These are phyloP conservation scores for Rosa multiflora DNA, from an alignment of 306 rosid genomes.

Conservation along the genomic window DNA sequence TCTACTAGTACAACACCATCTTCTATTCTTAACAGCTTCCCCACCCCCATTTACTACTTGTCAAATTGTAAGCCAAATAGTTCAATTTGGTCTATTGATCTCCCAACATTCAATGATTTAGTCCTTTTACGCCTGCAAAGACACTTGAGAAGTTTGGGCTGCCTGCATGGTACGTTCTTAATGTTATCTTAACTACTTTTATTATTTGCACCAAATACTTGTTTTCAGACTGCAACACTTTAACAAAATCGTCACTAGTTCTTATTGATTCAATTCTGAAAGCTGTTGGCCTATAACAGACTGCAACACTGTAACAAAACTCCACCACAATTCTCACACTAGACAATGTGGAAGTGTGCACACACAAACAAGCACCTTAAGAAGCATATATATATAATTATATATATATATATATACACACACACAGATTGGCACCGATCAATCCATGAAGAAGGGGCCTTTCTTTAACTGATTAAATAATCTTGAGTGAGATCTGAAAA, in stretches of 20 bases:
- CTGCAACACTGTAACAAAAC: background rate
- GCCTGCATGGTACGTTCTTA: background rate
- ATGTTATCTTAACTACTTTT: background rate
- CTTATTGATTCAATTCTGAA: background rate
- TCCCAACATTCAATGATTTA: background rate
- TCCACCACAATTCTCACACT: background rate
- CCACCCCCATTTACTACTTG: background rate
- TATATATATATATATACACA: too few relatives aligned
- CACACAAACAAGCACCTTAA: background rate
- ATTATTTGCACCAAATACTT: background rate
- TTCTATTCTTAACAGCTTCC: background rate
- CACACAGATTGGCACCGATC: background rate
- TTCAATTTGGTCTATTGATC: background rate
- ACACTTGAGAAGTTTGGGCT: constrained; percentile 1
- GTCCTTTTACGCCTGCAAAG: background rate
- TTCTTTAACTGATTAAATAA: background rate
- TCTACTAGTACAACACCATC: background rate
- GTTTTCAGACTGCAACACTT: background rate
- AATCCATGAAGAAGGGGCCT: background rate
- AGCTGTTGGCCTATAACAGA: background rate
- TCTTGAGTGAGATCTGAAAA: background rate
- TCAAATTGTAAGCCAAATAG: background rate
- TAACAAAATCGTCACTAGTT: background rate
- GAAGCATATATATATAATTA: background rate
- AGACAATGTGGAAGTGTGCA: background rate